Conservation (phyloP, 2,329 filamentous ascomycete species). For the Torrubiella hemipterigena region DNA sequence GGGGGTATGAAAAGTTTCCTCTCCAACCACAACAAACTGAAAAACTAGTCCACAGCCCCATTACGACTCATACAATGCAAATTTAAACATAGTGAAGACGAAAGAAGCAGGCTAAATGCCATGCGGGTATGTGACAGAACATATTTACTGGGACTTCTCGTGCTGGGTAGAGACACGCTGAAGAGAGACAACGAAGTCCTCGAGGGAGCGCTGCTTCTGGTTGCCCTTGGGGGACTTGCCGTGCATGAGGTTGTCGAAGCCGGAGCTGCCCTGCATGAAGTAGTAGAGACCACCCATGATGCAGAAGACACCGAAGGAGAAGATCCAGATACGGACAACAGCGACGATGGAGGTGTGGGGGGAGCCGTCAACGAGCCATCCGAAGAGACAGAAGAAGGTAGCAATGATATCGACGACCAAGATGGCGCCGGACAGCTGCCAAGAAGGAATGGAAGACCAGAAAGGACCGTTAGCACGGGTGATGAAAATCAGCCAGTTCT, state of each 20-base stretch:
- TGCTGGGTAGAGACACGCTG: conserved; percentile 87
- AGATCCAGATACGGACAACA: conserved; percentile 82
- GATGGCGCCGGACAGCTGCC: conserved; percentile 71
- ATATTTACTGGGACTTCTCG: conserved; percentile 66
- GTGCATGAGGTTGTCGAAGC: conserved; percentile 90
- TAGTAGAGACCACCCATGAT: conserved; percentile 65
- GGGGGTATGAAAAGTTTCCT: conserved; percentile 25
- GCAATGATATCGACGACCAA: conserved; percentile 72
- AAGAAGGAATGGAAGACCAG: conserved; percentile 81
- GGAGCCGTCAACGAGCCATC: conserved; percentile 57
- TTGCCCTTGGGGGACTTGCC: conserved; percentile 73
- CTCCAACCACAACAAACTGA: conserved; percentile 21
- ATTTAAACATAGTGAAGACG: conserved; percentile 26
- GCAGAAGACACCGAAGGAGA: conserved; percentile 82
- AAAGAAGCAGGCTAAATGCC: conserved; percentile 23
- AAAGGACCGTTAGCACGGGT: conserved; percentile 87
- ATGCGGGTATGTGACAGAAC: conserved; percentile 24
- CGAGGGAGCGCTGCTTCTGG: conserved; percentile 71
- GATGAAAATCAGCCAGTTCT: conserved; percentile 97
- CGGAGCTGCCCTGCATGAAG: conserved; percentile 66
- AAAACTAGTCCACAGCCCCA: conserved; percentile 20
- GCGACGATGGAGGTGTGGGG: conserved; percentile 70
- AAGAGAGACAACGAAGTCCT: conserved; percentile 85
- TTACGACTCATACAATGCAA: conserved; percentile 25
- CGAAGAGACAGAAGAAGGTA: conserved; percentile 76